Evolutionary conservation across 345 rosid genomes (phyloP).

Genomic region (Murraya koenigii): DNA sequence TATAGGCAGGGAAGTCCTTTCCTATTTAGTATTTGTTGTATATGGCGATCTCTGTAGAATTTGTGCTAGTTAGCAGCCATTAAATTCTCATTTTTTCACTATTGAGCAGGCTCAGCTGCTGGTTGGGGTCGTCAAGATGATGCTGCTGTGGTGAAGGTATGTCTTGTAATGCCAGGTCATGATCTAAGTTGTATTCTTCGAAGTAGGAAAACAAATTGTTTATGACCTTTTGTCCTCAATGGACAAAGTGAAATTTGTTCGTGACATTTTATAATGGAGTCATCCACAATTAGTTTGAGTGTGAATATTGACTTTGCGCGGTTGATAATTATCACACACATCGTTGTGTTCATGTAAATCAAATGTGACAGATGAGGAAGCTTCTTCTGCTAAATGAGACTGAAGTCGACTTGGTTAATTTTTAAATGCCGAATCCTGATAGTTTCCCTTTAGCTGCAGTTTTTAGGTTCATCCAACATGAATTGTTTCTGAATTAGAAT

Average conservation of each 20-base stretch:
- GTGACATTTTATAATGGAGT: background rate
- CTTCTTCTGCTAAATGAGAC: background rate
- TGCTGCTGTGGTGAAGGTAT: constrained; percentile 95
- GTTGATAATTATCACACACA: background rate
- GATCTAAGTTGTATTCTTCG: background rate
- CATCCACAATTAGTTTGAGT: background rate
- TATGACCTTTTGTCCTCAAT: background rate
- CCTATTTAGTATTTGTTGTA: background rate
- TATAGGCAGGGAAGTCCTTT: background rate
- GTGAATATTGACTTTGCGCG: background rate
- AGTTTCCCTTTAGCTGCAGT: background rate
- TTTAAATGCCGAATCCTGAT: background rate
- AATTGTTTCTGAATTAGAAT: background rate
- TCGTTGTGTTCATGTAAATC: background rate
- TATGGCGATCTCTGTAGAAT: background rate
- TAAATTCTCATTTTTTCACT: constrained; percentile 4
- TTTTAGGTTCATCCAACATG: background rate
- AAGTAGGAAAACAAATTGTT: background rate
- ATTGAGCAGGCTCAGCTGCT: constrained; percentile 80
- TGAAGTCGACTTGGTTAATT: background rate
- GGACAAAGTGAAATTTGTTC: background rate
- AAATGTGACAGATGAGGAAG: background rate
- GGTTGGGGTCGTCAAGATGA: constrained; percentile 97
- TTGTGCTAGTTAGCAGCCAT: background rate
- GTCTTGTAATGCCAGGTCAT: background rate